phyloP scores from a whole-genome alignment of 192 early-diverging fungal genomes.

The Diversispora epigaea region DNA sequence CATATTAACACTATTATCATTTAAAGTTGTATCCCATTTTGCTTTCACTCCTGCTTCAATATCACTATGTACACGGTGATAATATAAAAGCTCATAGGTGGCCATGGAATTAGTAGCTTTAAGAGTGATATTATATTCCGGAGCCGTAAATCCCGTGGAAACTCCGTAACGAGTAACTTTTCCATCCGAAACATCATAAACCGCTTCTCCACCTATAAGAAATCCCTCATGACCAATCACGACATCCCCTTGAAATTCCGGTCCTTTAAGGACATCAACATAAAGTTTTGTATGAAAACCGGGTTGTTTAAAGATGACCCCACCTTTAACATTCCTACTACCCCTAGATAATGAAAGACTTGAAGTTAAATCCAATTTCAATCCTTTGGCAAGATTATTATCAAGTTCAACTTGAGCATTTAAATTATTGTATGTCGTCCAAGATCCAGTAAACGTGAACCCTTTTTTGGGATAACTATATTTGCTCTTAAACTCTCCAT shows the following conservation, averaged over 20 bases:
- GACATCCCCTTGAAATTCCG: constrained; percentile 83
- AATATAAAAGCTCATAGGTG: constrained; percentile 91
- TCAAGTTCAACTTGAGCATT: constrained; percentile 90
- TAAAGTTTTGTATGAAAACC: constrained; percentile 84
- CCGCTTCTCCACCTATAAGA: constrained; percentile 88
- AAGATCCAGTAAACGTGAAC: constrained; percentile 93
- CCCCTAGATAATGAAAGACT: constrained; percentile 83
- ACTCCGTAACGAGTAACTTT: constrained; percentile 84
- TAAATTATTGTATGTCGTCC: constrained; percentile 93
- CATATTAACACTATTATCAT: constrained; percentile 68
- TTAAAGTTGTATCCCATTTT: constrained; percentile 78
- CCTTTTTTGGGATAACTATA: constrained; percentile 93
- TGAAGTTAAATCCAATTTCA: constrained; percentile 89
- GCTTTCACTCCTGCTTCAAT: constrained; percentile 96
- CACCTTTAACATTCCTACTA: constrained; percentile 76
- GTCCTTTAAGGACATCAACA: constrained; percentile 95
- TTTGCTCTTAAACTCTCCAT: constrained; percentile 97
- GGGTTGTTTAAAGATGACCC: constrained; percentile 94
- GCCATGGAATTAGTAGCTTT: constrained; percentile 89
- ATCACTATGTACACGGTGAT: constrained; percentile 88
- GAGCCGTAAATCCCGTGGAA: constrained; percentile 81
- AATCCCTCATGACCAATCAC: constrained; percentile 89
- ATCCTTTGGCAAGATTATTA: constrained; percentile 92
- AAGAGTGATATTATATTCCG: constrained; percentile 86
- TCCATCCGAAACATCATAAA: constrained; percentile 90